These are phyloP conservation scores for Fagopyrum tataricum DNA, from an alignment of 148 eudicot genomes.

Conservation along the genomic window DNA sequence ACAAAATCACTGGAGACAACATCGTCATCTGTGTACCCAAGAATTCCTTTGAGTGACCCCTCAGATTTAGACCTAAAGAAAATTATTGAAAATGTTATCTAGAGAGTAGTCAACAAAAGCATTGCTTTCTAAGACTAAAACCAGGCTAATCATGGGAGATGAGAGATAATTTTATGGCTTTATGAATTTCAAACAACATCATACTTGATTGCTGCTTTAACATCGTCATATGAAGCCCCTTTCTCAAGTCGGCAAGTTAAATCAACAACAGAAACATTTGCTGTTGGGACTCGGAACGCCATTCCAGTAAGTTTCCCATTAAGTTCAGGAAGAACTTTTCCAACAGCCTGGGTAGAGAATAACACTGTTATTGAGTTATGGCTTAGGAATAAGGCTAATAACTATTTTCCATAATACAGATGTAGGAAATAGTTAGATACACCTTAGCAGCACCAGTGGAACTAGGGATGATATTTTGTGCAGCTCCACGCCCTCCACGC, in stretches of 20 bases:
- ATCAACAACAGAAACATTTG: conserved; percentile 96
- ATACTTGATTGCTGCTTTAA: conserved; percentile 91
- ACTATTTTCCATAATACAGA: neutral
- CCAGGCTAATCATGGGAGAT: neutral
- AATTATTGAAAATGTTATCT: neutral
- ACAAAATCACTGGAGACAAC: conserved; percentile 95
- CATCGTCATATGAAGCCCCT: conserved; percentile 82
- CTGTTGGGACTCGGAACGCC: conserved; percentile 95
- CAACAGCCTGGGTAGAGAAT: conserved; percentile 65
- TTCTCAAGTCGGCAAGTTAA: conserved; percentile 89
- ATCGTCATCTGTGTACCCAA: conserved; percentile 95
- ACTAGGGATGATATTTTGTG: conserved; percentile 91
- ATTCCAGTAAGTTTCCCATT: conserved; percentile 97
- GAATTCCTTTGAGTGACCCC: conserved; percentile 85
- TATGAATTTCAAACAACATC: conserved; percentile 7
- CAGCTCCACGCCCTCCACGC: conserved; percentile 97
- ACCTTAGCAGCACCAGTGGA: conserved; percentile 99
- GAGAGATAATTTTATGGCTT: neutral
- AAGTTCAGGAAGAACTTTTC: conserved; percentile 93
- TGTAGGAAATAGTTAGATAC: conserved; percentile 4
- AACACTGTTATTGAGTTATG: conserved; percentile 3
- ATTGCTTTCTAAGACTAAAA: neutral
- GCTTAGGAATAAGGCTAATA: neutral
- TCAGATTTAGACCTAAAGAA: conserved; percentile 64
- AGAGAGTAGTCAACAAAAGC: neutral